Conservation (phyloP, 2,329 filamentous ascomycete species). For the Penicillium verrucosum region DNA sequence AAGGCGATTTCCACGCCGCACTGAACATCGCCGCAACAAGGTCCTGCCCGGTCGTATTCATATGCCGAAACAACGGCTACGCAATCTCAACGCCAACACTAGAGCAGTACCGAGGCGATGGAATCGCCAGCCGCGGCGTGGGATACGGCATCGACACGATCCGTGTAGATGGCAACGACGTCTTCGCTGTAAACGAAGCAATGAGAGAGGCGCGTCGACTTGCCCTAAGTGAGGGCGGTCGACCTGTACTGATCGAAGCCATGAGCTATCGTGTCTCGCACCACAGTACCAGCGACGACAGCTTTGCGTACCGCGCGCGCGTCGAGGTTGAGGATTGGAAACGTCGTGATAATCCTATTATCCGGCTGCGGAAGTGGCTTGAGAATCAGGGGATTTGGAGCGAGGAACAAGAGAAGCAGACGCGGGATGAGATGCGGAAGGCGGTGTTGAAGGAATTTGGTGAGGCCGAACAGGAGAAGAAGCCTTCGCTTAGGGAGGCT, state of each 20-base stretch:
- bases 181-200: slow-evolving; percentile 80
- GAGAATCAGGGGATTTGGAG: slow-evolving; percentile 81
- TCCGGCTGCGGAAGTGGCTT: slow-evolving; percentile 83
- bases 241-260: slow-evolving; percentile 83
- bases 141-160: slow-evolving; percentile 95
- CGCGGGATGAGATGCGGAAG: slow-evolving; percentile 63
- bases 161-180: slow-evolving; percentile 89
- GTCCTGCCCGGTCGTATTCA: slow-evolving; percentile 82
- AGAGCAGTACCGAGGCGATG: slow-evolving; percentile 88
- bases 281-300: slow-evolving; percentile 95
- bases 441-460: slow-evolving; percentile 81
- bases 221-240: slow-evolving; percentile 75
- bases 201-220: slow-evolving; percentile 73
- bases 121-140: slow-evolving; percentile 79
- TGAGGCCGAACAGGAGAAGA: slow-evolving; percentile 60
- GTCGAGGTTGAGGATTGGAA: slow-evolving; percentile 97
- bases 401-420: slow-evolving; percentile 73
- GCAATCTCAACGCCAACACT: slow-evolving; percentile 86
- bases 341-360: slow-evolving; percentile 81
- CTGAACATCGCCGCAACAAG: slow-evolving; percentile 87
- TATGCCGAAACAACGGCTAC: slow-evolving; percentile 91
- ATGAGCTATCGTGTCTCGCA: slow-evolving; percentile 99
- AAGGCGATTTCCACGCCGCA: slow-evolving; percentile 89
- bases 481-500: slow-evolving; percentile 51
- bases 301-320: slow-evolving; percentile 88